A percentile compares a stretch with the other conserved stretches of the same genome.
These are phyloP conservation scores for Torulaspora maleeae DNA, from an alignment of 805 yeast genomes.

Conservation along the genomic window DNA sequence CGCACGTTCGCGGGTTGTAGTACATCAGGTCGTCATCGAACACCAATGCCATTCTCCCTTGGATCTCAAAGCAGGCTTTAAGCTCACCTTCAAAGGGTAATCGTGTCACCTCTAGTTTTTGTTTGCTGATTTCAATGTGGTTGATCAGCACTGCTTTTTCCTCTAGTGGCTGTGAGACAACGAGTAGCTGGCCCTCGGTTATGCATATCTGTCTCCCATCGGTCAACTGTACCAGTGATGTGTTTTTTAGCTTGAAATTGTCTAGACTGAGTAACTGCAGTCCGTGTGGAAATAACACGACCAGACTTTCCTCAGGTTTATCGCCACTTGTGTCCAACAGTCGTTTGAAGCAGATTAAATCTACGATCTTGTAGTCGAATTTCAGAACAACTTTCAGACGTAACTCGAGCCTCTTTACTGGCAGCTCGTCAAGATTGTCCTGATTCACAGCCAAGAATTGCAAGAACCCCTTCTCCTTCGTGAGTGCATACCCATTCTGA, in stretches of 20 bases:
- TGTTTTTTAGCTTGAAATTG: slow-evolving; percentile 27
- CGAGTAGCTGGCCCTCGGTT: slow-evolving; percentile 20
- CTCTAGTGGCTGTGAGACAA: slow-evolving; percentile 13
- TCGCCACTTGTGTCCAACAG: slow-evolving; percentile 15
- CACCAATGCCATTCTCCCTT: slow-evolving; percentile 17
- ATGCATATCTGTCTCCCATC: slow-evolving; percentile 21
- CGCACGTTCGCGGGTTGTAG: slow-evolving; percentile 18
- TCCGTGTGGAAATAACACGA: slow-evolving; percentile 31
- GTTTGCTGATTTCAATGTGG: slow-evolving; percentile 18
- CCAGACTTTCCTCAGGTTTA: slow-evolving; percentile 22
- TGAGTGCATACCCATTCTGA: slow-evolving; percentile 34
- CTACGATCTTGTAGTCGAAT: slow-evolving; percentile 31
- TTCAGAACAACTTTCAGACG: slow-evolving; percentile 31
- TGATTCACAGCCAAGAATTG: slow-evolving; percentile 21
- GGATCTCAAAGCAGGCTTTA: slow-evolving; percentile 12
- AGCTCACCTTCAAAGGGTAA: slow-evolving; percentile 11
- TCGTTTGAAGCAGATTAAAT: slow-evolving; percentile 27
- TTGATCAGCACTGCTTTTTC: slow-evolving; percentile 8
- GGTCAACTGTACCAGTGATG: slow-evolving; percentile 22
- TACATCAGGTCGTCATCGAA: slow-evolving; percentile 16
- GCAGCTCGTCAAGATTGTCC: slow-evolving; percentile 29
- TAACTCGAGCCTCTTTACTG: slow-evolving; percentile 31
- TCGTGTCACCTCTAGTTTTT: slow-evolving; percentile 10
- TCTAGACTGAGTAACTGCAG: slow-evolving; percentile 28
- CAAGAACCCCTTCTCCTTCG: slow-evolving; percentile 31